Evolutionary conservation across 352 stramenopile species (phyloP), one percentile per base, ranked within the genome.

Genomic region (Phytophthora sp.): DNA sequence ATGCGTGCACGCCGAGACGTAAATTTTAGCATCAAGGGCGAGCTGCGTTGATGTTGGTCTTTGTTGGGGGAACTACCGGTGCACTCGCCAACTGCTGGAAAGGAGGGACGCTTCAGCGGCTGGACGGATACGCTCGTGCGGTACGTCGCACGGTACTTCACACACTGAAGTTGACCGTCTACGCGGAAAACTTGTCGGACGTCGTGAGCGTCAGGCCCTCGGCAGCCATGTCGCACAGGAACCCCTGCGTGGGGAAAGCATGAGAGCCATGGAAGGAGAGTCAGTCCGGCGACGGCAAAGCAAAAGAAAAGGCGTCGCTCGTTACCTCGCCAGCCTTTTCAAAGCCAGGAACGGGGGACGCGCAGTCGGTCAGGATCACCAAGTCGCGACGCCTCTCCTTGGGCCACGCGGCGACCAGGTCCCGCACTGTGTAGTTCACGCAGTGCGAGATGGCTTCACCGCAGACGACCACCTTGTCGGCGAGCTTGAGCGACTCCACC

Each of bases 371-470:
- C 28, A 97, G 52, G 23, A 97, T 58, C n/a, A 94, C 72, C 31
- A 97, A 55, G 65, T 95, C 76, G 6, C 63, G 38, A 11, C 75
- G 51, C n/a, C 92, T 74, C 8, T 92, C 74, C 23, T 69, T 71
- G 1, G 91, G 83, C 92, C 90, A 98, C 21, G 86, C 64, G 18
- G 84, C 69, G 1, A 97, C 77, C 34, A 99, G 82, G 62, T 99
- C 95, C 15, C 95, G 79, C 8, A 98, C 72, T 0, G 96, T 98
- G 77, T 98, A 98, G 72, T 99, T 99, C 26, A 99, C 96, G 76
- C 96, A 99, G 72, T 99, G 97, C 34, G 91, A 98, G 58, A 97
- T 77, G 6, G 97, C 96, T 72, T 99, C 94, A 21, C 97, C 97
- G 51, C 92, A 97, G 30, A 99, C 77, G 12, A 97, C 59, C 2